Evolutionary conservation across 148 eudicot species (phyloP).

Genomic region (Diospyros lotus): DNA sequence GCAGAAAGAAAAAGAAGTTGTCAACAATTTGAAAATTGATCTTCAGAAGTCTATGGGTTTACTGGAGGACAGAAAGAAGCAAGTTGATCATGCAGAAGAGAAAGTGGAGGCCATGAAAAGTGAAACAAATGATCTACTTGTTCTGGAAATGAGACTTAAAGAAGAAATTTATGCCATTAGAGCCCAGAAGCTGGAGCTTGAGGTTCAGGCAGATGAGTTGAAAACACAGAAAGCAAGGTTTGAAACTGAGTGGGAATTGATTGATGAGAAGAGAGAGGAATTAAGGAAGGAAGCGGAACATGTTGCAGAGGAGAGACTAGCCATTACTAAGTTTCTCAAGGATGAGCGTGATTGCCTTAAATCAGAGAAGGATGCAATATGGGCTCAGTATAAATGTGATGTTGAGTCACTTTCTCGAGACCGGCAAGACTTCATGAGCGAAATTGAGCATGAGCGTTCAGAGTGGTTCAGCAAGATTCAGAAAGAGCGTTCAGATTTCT

Average conservation of each 20-base stretch:
- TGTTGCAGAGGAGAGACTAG: conserved; percentile 59
- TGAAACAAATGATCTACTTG: conserved; percentile 67
- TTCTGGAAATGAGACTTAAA: conserved; percentile 69
- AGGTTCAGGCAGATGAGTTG: conserved; percentile 70
- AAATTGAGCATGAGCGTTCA: conserved; percentile 67
- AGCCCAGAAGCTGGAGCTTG: conserved; percentile 71
- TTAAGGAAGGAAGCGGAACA: conserved; percentile 62
- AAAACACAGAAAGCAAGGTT: conserved; percentile 74
- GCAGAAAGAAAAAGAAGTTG: conserved; percentile 55
- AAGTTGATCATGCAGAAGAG: conserved; percentile 52
- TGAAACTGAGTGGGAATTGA: conserved; percentile 84
- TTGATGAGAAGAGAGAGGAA: conserved; percentile 86
- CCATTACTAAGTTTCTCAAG: conserved; percentile 54
- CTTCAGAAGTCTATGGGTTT: conserved; percentile 42
- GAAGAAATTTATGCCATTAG: conserved; percentile 83
- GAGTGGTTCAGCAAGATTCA: conserved; percentile 83
- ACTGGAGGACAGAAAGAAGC: conserved; percentile 53
- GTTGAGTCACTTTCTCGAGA: conserved; percentile 70
- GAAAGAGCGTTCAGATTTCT: conserved; percentile 70
- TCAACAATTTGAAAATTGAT: conserved; percentile 32
- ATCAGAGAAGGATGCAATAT: conserved; percentile 64
- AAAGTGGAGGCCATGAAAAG: conserved; percentile 57
- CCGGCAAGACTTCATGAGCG: conserved; percentile 57
- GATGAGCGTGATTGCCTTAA: conserved; percentile 75
- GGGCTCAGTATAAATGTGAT: conserved; percentile 60